Base-by-base conservation (phyloP, 176 grass and related monocot species). In the Oryza brachyantha region DNA sequence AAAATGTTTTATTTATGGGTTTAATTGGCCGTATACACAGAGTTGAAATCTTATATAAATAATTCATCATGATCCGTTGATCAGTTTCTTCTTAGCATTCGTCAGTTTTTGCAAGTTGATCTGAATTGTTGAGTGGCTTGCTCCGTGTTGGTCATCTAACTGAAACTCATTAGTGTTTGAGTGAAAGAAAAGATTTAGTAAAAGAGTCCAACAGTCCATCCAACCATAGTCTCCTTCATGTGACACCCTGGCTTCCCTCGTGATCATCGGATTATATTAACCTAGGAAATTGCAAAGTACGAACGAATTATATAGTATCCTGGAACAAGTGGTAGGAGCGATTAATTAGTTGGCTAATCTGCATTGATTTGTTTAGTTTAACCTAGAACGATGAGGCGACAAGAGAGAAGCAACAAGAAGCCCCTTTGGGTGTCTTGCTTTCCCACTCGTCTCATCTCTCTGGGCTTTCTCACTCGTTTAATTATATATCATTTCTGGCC, bases 341-440 rank as follows among this genome's bases (percentile, higher is more conserved):
- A 2, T 24, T 31, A 55, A 24, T 46, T 72, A 48, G 57, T 13
- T 6, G 3, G 14, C 3, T 10, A 13, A 35, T 40, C 4, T 27
- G 4, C n/a, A 22, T 42, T 34, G 73, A 8, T 43, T 73, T 79
- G 28, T 1, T 57, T 9, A 57, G 57, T 52, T 5, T 17, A 39
- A 13, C 17, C 35, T 8, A 1, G 2, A 57, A 1, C 2, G 8
- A 31, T 21, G 35, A 52, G 0, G 61, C 19, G 61, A 83, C 61
- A 58, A 75, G 25, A 3, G 2, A 24, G 12, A 83, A 75, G 46
- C 24, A 67, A 74, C 43, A 58, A 24, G 70, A 31, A 8, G 8
- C 43, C 38, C 3, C 42, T 79, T 66, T 66, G 10, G 57, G 12
- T 72, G 32, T 79, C 68, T 64, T 78, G 31, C 31, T 64, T 64